Evolutionary conservation across 2,329 filamentous ascomycete species (phyloP), one percentile per base, ranked within the genome.

Genomic region (Nothophaeocryptopus gaeumannii): DNA sequence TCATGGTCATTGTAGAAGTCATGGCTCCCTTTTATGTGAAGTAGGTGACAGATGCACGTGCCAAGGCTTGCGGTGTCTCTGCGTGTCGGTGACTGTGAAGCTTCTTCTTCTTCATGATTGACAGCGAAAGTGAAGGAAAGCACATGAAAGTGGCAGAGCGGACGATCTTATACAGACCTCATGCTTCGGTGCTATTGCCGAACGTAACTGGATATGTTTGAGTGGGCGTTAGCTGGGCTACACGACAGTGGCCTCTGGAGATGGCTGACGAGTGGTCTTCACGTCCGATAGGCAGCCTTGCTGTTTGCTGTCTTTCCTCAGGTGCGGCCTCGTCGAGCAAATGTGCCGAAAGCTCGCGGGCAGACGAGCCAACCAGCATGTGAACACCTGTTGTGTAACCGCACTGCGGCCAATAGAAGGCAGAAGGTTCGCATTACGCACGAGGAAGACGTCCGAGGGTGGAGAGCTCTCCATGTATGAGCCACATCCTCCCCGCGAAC

Each of bases 311-410:
- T 26, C 20, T 26, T 26, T 26, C 20, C 20, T 26, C 4, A 26
- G 20, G 20, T 26, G 20, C 20, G 20, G 20, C 20, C 20, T 26
- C 20, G 3, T 26, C 20, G 7, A 26, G 20, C 4, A 26, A 26
- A 26, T 4, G 4, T 26, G 20, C 20, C 20, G 20, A 26, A 26
- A 26, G 20, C 20, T 26, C 20, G 40, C 40, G 26, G 16, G 16
- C 31, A 43, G 31, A 43, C 40, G 40, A 43, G 40, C 40, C 20
- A 26, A 26, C 20, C 20, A 26, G 20, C 20, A 26, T 26, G 7
- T 26, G 40, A 43, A 43, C 42, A 14, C 32, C 42, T 45, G 42
- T 37, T 14, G 42, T 45, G 42, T 37, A 37, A 45, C 42, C n/a
- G 15, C 20, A 16, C 14, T 20, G 8, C n/a, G 12, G 31, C 42